These are phyloP conservation scores for Amniculicola lignicola DNA, from an alignment of 495 filamentous ascomycete genomes.

Conservation along the genomic window DNA sequence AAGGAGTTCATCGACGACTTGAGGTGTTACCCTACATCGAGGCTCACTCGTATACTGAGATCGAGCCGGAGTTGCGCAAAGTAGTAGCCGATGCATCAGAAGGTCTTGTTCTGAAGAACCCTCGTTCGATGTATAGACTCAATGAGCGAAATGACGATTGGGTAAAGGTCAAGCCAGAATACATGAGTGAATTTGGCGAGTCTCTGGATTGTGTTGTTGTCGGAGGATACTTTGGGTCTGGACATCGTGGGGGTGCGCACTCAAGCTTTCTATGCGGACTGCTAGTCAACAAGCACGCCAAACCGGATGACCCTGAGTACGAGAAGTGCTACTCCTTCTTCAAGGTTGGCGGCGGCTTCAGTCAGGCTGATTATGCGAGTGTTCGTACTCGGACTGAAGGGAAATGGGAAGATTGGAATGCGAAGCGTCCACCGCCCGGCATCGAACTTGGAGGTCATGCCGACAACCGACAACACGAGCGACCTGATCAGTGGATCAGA, in stretches of 20 bases:
- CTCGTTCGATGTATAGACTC: conserved; percentile 75
- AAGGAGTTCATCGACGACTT: conserved; percentile 65
- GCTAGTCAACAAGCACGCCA: conserved; percentile 66
- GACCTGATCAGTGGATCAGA: conserved; percentile 90
- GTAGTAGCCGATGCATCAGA: conserved; percentile 87
- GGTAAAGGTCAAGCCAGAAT: conserved; percentile 99
- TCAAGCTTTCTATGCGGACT: conserved; percentile 87
- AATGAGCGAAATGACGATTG: conserved; percentile 95
- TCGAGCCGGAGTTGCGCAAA: conserved; percentile 73
- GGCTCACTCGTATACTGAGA: conserved; percentile 63
- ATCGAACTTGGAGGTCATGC: conserved; percentile 80
- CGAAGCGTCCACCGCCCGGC: conserved; percentile 69
- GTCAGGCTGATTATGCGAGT: conserved; percentile 75
- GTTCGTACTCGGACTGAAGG: conserved; percentile 81
- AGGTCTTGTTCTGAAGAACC: conserved; percentile 92
- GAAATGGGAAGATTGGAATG: conserved; percentile 87
- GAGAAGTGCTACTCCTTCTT: conserved; percentile 89
- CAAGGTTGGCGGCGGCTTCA: conserved; percentile 93
- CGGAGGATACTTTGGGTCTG: conserved; percentile 90
- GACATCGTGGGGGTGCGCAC: conserved; percentile 74
- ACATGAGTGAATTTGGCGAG: conserved; percentile 96
- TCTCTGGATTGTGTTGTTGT: conserved; percentile 84
- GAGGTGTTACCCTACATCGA: conserved; percentile 76
- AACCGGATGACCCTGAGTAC: conserved; percentile 53
- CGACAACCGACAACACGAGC: conserved; percentile 63